Evolutionary conservation across 495 filamentous ascomycete species (phyloP).

Genomic region (Symbiotaphrina buchneri): DNA sequence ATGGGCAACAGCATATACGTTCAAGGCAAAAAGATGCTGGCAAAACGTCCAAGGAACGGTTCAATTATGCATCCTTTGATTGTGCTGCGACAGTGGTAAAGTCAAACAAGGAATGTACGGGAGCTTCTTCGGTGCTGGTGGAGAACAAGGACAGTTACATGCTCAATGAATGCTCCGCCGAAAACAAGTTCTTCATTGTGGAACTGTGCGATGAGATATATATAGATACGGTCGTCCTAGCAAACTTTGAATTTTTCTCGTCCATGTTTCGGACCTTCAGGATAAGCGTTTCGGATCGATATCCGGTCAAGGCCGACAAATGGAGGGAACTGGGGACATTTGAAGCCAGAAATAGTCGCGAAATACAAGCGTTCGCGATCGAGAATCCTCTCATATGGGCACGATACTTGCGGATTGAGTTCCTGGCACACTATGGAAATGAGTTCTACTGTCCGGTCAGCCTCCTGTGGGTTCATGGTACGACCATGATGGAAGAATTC

Average conservation of each 20-base stretch:
- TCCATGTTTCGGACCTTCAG: constrained; percentile 83
- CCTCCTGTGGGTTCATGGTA: constrained; percentile 77
- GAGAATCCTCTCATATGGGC: constrained; percentile 92
- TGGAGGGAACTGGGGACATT: constrained; percentile 82
- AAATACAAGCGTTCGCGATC: constrained; percentile 82
- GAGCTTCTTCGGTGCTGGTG: constrained; percentile 63
- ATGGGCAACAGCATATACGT: constrained; percentile 16
- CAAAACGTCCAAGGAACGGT: constrained; percentile 83
- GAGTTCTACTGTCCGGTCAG: constrained; percentile 93
- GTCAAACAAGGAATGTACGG: constrained; percentile 63
- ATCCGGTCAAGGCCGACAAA: constrained; percentile 76
- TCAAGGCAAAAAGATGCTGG: constrained; percentile 76
- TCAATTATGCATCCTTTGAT: constrained; percentile 93
- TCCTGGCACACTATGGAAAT: constrained; percentile 81
- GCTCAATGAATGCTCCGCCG: constrained; percentile 69
- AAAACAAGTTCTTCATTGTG: constrained; percentile 86
- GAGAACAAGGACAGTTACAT: constrained; percentile 99
- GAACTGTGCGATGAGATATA: constrained; percentile 84
- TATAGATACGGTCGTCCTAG: constrained; percentile 84
- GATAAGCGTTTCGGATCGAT: constrained; percentile 77
- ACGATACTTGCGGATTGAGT: constrained; percentile 75
- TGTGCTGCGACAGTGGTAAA: constrained; percentile 87
- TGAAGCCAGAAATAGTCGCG: constrained; percentile 74
- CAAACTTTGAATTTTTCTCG: constrained; percentile 97
- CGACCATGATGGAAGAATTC: constrained; percentile 87